These are phyloP conservation scores for Juglanconis juglandina DNA, from an alignment of 2,329 filamentous ascomycete species.

Conservation along the genomic window DNA sequence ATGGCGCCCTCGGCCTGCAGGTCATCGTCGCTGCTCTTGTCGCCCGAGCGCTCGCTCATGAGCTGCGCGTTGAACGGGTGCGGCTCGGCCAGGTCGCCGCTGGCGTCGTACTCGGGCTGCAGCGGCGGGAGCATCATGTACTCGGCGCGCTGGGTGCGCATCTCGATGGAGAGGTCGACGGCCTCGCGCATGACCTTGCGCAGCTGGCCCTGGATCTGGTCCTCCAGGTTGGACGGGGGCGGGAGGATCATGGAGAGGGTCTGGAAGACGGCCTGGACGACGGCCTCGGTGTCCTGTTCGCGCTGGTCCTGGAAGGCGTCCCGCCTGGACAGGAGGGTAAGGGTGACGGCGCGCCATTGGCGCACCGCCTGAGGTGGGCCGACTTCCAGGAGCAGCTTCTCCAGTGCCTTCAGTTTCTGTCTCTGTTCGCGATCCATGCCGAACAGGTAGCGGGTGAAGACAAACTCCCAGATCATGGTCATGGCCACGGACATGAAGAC, in stretches of 20 bases:
- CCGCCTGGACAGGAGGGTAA: constrained; percentile 81
- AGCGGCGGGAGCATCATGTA: constrained; percentile 98
- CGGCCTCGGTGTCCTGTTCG: constrained; percentile 86
- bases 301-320: constrained; percentile 78
- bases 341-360: constrained; percentile 92
- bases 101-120: constrained; percentile 90
- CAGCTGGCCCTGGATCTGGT: constrained; percentile 78
- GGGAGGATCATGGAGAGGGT: constrained; percentile 82
- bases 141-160: constrained; percentile 94
- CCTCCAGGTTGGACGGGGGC: constrained; percentile 75
- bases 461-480: constrained; percentile 99
- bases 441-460: constrained; percentile 96
- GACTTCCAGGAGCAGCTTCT: constrained; percentile 86
- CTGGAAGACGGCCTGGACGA: constrained; percentile 86
- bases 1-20: constrained; percentile 72
- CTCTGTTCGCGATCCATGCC: constrained; percentile 98
- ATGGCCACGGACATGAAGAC: constrained; percentile 99
- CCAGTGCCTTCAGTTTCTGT: constrained; percentile 93
- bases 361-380: constrained; percentile 86
- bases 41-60: constrained; percentile 88
- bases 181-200: constrained; percentile 84
- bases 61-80: constrained; percentile 88
- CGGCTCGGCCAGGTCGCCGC: constrained; percentile 83
- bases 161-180: constrained; percentile 88
- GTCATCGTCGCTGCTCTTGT: constrained; percentile 58